Conservation (phyloP, 176 grass and related monocot species). For the Aegilops longissima region DNA sequence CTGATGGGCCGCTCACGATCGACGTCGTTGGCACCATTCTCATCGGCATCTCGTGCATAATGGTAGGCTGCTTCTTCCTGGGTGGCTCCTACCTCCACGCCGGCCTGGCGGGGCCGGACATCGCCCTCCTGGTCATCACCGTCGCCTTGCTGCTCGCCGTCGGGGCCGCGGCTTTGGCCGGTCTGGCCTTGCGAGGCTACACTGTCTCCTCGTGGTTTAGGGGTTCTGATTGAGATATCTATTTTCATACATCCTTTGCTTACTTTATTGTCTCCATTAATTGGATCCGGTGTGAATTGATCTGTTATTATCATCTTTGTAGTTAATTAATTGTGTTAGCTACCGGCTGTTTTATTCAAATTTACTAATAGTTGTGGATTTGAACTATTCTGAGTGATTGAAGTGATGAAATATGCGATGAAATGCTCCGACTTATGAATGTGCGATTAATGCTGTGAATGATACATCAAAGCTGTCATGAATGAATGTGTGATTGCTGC, state of each 20-base stretch:
- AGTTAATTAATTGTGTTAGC: background rate
- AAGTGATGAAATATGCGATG: too few relatives aligned
- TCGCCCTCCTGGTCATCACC: background rate
- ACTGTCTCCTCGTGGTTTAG: background rate
- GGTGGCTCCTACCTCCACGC: background rate
- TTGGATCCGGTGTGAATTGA: too few relatives aligned
- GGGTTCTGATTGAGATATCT: background rate
- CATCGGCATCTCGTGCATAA: background rate
- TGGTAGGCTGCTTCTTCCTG: background rate
- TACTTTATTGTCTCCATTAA: too few relatives aligned
- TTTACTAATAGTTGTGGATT: too few relatives aligned
- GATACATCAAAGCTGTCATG: too few relatives aligned
- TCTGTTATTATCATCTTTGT: too few relatives aligned
- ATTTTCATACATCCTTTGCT: too few relatives aligned
- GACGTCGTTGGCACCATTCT: background rate
- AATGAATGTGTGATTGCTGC: too few relatives aligned
- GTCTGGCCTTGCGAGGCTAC: background rate
- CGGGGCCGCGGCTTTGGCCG: background rate
- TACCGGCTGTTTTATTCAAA: background rate
- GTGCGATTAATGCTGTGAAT: too few relatives aligned
- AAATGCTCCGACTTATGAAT: too few relatives aligned
- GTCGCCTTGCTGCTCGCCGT: background rate
- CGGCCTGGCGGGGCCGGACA: background rate
- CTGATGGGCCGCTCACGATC: background rate
- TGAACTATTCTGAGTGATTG: too few relatives aligned